phyloP scores from a whole-genome alignment of 106 monocot species.

The Narthecium ossifragum region DNA sequence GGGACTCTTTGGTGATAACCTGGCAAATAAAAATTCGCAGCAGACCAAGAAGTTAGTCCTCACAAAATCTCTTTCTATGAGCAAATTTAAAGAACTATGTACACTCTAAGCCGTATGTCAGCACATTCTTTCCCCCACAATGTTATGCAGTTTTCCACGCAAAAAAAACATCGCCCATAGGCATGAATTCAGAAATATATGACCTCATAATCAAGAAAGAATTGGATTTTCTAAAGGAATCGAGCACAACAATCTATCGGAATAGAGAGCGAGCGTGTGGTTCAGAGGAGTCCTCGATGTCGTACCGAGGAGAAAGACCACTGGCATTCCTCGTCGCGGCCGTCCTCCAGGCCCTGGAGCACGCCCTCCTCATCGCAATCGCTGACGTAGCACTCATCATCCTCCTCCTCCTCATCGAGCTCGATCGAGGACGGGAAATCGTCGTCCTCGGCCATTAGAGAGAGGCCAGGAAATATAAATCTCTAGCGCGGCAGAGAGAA shows the following conservation, averaged over 20 bases:
- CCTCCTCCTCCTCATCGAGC: conserved; percentile 29
- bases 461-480: not conserved
- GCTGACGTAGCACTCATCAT: conserved; percentile 34
- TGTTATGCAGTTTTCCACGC: too few relatives aligned
- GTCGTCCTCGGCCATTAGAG: conserved; percentile 25
- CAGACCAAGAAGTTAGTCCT: too few relatives aligned
- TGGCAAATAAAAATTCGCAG: conserved; percentile 18
- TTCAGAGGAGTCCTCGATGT: not conserved
- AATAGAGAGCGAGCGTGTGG: not conserved
- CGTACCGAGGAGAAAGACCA: conserved; percentile 71
- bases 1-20: conserved; percentile 85
- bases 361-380: conserved; percentile 50
- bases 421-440: conserved; percentile 39
- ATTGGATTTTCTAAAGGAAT: not conserved
- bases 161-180: too few relatives aligned
- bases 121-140: too few relatives aligned
- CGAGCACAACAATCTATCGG: not conserved
- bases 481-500: not conserved
- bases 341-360: conserved; percentile 48
- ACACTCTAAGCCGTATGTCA: too few relatives aligned
- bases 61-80: too few relatives aligned
- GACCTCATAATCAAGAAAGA: conserved; percentile 20
- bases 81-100: too few relatives aligned
- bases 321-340: conserved; percentile 35
- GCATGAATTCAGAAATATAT: not conserved